Evolutionary conservation across 169 alveolate genomes (phyloP).

Genomic region (Theileria orientalis): DNA sequence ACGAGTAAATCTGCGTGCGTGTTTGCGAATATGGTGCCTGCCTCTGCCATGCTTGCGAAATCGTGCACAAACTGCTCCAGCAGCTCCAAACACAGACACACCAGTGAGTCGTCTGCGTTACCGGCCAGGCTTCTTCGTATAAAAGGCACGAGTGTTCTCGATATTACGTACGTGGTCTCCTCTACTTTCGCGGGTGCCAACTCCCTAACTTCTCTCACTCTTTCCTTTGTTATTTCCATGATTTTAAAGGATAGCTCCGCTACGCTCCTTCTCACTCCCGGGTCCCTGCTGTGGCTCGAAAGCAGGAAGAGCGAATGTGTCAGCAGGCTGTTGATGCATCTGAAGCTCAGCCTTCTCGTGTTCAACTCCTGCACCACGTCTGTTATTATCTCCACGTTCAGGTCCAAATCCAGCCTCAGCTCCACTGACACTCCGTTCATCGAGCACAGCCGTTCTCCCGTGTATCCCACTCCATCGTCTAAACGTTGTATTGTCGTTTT

Average conservation of each 20-base stretch:
- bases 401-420: conserved; percentile 37
- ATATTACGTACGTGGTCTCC: conserved; percentile 6
- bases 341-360: not conserved
- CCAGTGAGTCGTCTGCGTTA: conserved; percentile 1
- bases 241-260: conserved; percentile 16
- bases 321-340: conserved; percentile 15
- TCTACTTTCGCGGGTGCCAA: not conserved
- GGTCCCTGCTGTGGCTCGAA: conserved; percentile 34
- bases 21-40: not conserved
- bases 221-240: not conserved
- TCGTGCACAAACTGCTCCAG: conserved; percentile 32
- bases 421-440: conserved; percentile 46
- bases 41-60: conserved; percentile 2
- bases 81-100: conserved; percentile 25
- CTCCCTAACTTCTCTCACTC: not conserved
- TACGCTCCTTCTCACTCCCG: conserved; percentile 45
- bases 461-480: conserved; percentile 1
- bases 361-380: not conserved
- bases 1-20: conserved; percentile 44
- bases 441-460: not conserved
- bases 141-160: conserved; percentile 34
- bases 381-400: conserved; percentile 34
- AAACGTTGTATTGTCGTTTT: too few species aligned
- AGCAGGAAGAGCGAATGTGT: conserved; percentile 41
- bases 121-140: conserved; percentile 27